Evolutionary conservation across 345 rosid genomes (phyloP), one percentile per base, ranked within the genome.

Genomic region (Eutrema heterophyllum): DNA sequence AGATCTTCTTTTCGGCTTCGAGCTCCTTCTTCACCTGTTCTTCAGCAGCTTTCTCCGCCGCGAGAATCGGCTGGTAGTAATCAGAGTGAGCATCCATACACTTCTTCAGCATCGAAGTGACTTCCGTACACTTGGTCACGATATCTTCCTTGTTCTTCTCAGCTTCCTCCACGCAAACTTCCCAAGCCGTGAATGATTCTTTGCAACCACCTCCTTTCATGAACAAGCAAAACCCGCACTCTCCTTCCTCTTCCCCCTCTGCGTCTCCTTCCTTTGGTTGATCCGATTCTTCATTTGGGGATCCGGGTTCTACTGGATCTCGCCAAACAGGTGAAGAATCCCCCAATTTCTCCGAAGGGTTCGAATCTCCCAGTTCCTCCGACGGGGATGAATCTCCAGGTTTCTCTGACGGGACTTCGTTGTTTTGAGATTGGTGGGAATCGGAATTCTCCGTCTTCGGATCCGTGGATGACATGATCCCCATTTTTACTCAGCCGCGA

Each of bases 181-280:
- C 96, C 98, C 98, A 91, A 1, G 75, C 87, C 5, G 77, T 30
- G 51, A 91, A 94, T 7, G 80, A 70, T 9, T 89, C 95, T 72
- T 68, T 89, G 85, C 98, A 94, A 2, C 95, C 95, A 11, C 98
- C 98, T 13, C 83, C 97, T 70, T 91, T 94, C 97, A 94, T 94
- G 77, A 81, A 94, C 86, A 91, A 53, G 75, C 96, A 92, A 46
- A 92, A 92, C 72, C 92, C 92, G 49, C 97, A 92, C 74, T 89
- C 96, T 51, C 85, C 90, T 72, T 84, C 91, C 49, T 87, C 93
- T 26, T 85, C 93, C 3, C 73, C 88, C 0, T 70, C 90, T 9
- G 41, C 80, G 13, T 62, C 78, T 55, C 70, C 81, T 59, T 41
- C 77, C 50, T 32, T 50, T 73, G 21, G 27, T 68, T 40, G 82